These are phyloP conservation scores for Kurtzmaniella quercitrusa DNA, from an alignment of 1,139 yeast species.

Conservation along the genomic window DNA sequence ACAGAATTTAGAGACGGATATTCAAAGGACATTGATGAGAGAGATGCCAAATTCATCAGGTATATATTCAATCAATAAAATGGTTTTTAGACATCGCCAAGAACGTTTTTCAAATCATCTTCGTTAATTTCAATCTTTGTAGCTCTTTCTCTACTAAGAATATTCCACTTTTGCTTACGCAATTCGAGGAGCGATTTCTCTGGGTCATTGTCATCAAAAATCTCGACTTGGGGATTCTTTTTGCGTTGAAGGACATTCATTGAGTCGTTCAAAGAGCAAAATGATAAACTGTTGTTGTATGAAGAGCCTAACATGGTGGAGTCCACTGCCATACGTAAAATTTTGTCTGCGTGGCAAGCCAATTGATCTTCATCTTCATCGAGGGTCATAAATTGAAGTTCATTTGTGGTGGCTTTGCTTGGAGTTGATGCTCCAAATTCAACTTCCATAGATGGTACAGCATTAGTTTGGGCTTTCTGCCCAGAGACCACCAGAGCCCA, in stretches of 20 bases:
- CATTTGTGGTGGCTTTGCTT: not conserved
- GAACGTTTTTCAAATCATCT: slow-evolving; percentile 32
- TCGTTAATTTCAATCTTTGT: slow-evolving; percentile 32
- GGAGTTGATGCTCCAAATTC: slow-evolving; percentile 6
- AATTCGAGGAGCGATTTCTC: slow-evolving; percentile 29
- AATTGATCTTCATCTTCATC: slow-evolving; percentile 33
- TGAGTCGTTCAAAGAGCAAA: slow-evolving; percentile 35
- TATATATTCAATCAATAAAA: slow-evolving; percentile 13
- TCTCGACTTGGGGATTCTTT: slow-evolving; percentile 12
- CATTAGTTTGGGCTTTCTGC: not conserved
- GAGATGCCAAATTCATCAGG: slow-evolving; percentile 22
- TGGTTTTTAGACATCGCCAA: slow-evolving; percentile 11
- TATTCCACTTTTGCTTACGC: slow-evolving; percentile 19
- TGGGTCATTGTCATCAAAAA: slow-evolving; percentile 23
- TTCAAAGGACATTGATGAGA: slow-evolving; percentile 19
- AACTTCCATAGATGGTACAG: not conserved
- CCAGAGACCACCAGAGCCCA: slow-evolving; percentile 1
- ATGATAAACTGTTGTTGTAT: slow-evolving; percentile 29
- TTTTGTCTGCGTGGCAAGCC: slow-evolving; percentile 48
- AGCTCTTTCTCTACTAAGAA: slow-evolving; percentile 19
- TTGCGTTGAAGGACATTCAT: slow-evolving; percentile 15
- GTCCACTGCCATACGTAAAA: slow-evolving; percentile 48
- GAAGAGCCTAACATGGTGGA: slow-evolving; percentile 45
- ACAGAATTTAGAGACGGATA: slow-evolving; percentile 17
- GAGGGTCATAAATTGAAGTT: slow-evolving; percentile 1